phyloP scores from a whole-genome alignment of 805 yeast genomes.

The Pichia manshurica region DNA sequence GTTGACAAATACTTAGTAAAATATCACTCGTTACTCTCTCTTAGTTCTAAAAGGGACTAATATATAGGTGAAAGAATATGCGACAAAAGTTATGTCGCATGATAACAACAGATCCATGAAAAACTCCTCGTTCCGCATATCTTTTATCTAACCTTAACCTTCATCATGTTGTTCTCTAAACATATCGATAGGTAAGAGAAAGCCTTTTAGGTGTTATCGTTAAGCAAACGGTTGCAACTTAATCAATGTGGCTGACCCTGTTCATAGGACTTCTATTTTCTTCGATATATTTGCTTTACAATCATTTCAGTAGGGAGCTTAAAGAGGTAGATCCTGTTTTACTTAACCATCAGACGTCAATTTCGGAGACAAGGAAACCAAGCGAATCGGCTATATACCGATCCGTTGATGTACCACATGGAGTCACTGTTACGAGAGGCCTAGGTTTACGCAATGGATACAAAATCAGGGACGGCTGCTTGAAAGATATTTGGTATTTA shows the following conservation, averaged over 20 bases:
- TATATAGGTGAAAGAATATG: too few relatives aligned
- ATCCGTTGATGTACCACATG: conserved; percentile 68
- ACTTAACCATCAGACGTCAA: conserved; percentile 56
- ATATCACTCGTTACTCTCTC: too few relatives aligned
- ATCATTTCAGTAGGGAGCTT: conserved; percentile 25
- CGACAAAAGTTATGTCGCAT: too few relatives aligned
- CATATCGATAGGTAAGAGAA: too few relatives aligned
- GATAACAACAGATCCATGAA: too few relatives aligned
- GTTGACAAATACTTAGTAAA: too few relatives aligned
- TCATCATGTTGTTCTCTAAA: too few relatives aligned
- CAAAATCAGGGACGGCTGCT: conserved; percentile 65
- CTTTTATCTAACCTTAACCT: too few relatives aligned
- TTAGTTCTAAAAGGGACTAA: too few relatives aligned
- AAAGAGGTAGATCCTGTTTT: conserved; percentile 57
- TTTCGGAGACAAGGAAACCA: conserved; percentile 56
- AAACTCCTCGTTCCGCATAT: too few relatives aligned
- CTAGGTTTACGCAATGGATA: conserved; percentile 59
- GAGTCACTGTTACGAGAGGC: conserved; percentile 63
- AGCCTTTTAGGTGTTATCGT: too few relatives aligned
- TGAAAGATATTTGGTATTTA: conserved; percentile 68
- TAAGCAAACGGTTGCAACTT: too few relatives aligned
- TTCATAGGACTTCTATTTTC: conserved; percentile 13
- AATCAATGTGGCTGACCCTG: conserved; percentile 1
- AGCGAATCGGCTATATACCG: conserved; percentile 74
- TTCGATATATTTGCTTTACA: not conserved